Evolutionary conservation across 306 rosid species (phyloP), one percentile per base, ranked within the genome.

Genomic region (Gastrolobium villosum): DNA sequence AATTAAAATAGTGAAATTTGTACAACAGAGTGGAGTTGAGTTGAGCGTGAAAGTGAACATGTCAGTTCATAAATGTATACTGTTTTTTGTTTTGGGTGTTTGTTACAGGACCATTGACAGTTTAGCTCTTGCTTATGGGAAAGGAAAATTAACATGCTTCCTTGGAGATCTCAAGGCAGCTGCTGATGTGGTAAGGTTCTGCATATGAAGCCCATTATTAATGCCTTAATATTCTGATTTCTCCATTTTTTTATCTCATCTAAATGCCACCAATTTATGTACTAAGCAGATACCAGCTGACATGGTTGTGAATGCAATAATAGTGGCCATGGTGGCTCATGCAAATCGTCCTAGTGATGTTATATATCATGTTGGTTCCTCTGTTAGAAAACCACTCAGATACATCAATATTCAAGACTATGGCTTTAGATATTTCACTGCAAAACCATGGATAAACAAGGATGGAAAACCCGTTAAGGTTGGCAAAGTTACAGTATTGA

Each of bases 281-380:
- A 31, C 35, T 62, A 32, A 41, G 37, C 90, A 94, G 98, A 85
- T 94, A 32, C 99, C 99, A 9, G 99, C 97, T 1, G 99, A 94
- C 46, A 83, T 90, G 89, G 99, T 94, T 79, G 97, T 94, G 73
- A 94, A 92, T 75, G 81, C 99, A 30, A 95, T 91, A 4, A 70
- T 92, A 2, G 92, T 84, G 35, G 86, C 96, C 0, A 86, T 83
- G 87, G 86, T 66, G 49, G 89, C 86, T 76, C 96, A 89, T 68
- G 89, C 92, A 39, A 77, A 84, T 34, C 66, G 77, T 39, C 85
- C 81, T 0, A 14, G 11, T 45, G 62, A 67, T 60, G 6, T 0
- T 10, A 91, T 95, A 57, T 95, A 95, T 31, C 97, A 95, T 5
- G 81, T 92, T 31, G 87, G 92, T 20, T 90, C 98, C 13, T 95